Conservation (phyloP, 495 filamentous ascomycete genomes). For the Penicillium manginii region DNA sequence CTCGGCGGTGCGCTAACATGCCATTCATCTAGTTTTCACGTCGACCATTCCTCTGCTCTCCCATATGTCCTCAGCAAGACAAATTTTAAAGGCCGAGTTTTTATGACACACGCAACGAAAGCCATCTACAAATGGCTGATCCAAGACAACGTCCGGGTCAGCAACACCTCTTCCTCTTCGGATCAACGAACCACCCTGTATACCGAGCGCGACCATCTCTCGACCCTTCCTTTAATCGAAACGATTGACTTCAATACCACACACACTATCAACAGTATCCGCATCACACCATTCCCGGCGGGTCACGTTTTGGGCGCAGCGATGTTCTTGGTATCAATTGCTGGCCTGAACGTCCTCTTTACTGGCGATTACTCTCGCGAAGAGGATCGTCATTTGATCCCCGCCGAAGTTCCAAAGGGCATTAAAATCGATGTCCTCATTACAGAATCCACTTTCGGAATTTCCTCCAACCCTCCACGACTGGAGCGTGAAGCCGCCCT, state of each 20-base stretch:
- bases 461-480: constrained; percentile 86
- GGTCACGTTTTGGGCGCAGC: constrained; percentile 97
- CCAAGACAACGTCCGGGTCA: constrained; percentile 90
- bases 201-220: constrained; percentile 90
- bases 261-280: constrained; percentile 92
- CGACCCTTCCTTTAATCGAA: constrained; percentile 90
- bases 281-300: constrained; percentile 94
- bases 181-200: constrained; percentile 80
- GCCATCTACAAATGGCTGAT: constrained; percentile 99
- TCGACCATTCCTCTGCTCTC: constrained; percentile 94
- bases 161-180: constrained; percentile 72
- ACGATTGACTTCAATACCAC: constrained; percentile 98
- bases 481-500: constrained; percentile 87
- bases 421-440: constrained; percentile 94
- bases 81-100: constrained; percentile 93
- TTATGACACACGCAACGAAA: constrained; percentile 99
- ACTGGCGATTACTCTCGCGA: constrained; percentile 97
- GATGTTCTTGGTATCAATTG: constrained; percentile 97
- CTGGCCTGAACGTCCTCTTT: constrained; percentile 93
- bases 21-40: constrained; percentile 73
- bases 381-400: constrained; percentile 90
- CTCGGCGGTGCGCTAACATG: not conserved
- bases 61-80: constrained; percentile 98
- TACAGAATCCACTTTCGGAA: constrained; percentile 95
- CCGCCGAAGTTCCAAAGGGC: constrained; percentile 81